A percentile compares a stretch with the other conserved stretches of the same genome.
These are phyloP conservation scores for Parsonsia alboflavescens DNA, from an alignment of 257 asterid genomes.

Conservation along the genomic window DNA sequence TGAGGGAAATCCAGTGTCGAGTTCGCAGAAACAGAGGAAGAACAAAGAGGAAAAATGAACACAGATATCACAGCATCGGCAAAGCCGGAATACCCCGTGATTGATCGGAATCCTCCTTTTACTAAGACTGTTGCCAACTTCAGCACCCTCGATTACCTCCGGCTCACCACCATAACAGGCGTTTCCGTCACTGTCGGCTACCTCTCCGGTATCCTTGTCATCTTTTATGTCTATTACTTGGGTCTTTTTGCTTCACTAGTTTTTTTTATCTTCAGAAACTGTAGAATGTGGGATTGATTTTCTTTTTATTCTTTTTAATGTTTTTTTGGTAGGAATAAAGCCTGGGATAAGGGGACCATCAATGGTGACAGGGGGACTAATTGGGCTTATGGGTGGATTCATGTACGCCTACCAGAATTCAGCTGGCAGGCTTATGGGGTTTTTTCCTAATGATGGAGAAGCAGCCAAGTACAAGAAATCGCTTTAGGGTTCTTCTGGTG, in stretches of 20 bases:
- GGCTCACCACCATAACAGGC: conserved; percentile 82
- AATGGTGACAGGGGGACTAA: conserved; percentile 95
- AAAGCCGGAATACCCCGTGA: conserved; percentile 84
- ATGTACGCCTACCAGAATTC: conserved; percentile 98
- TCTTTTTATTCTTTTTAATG: background rate
- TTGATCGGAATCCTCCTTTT: conserved; percentile 92
- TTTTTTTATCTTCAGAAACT: background rate
- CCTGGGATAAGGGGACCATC: conserved; percentile 97
- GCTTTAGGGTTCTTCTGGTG: conserved; percentile 25
- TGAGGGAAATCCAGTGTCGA: background rate
- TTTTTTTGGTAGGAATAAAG: conserved; percentile 53
- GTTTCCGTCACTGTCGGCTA: conserved; percentile 91
- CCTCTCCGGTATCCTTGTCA: conserved; percentile 56
- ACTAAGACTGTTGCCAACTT: conserved; percentile 79
- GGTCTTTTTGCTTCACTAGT: background rate
- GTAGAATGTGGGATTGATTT: background rate
- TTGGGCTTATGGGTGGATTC: conserved; percentile 93
- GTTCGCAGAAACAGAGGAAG: conserved; percentile 2
- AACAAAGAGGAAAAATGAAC: conserved; percentile 43
- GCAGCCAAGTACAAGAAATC: conserved; percentile 80
- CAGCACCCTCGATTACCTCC: conserved; percentile 84
- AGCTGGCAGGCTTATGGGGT: conserved; percentile 95
- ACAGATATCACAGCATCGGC: conserved; percentile 84
- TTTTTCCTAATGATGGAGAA: conserved; percentile 93
- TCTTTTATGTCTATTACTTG: background rate